Evolutionary conservation across 2,329 filamentous ascomycete genomes (phyloP), one percentile per base, ranked within the genome.

Genomic region (Verticillium alfalfae): DNA sequence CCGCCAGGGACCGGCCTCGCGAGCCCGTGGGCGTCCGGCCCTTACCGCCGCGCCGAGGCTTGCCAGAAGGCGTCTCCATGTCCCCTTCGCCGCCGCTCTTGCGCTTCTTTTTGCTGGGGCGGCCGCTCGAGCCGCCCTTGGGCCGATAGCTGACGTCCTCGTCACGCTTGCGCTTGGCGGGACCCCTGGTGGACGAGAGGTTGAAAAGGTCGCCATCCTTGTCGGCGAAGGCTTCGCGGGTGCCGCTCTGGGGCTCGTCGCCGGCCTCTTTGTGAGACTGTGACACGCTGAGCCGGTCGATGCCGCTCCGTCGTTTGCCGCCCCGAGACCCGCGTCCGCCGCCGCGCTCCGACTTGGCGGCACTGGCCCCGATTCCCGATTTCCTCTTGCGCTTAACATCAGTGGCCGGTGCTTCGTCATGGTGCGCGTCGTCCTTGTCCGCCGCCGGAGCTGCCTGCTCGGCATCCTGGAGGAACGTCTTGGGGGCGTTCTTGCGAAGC

Each of bases 401-500:
- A 49, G 61, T 67, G 31, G 65, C 64, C 12, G 66, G 65, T 2
- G 64, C 66, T 5, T 67, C 71, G 18, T 69, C 71, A 58, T 78
- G 72, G 34, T 76, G 76, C 26, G 78, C 77, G 8, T 77, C 74
- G 59, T 76, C 75, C 26, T 76, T 73, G 49, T 74, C 73, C 18
- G 66, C 67, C 62, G 70, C 72, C 58, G 41, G 31, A 16, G 70
- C 67, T 1, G 68, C 72, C 36, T 76, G 75, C 68, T 89, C 87
- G 61, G 87, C 85, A 69, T 93, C 91, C 72, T 96, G 90, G 22
- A 96, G 78, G 78, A 96, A 93, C 57, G 93, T 88, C 73, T 94
- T 88, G 3, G 93, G 91, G 63, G 92, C 88, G 74, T 97, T 84
- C 71, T 92, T 88, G 65, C 92, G 86, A 13, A 99, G 84, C 95